Conservation (phyloP, 176 grass and related monocot genomes). For the Zoysia japonica region DNA sequence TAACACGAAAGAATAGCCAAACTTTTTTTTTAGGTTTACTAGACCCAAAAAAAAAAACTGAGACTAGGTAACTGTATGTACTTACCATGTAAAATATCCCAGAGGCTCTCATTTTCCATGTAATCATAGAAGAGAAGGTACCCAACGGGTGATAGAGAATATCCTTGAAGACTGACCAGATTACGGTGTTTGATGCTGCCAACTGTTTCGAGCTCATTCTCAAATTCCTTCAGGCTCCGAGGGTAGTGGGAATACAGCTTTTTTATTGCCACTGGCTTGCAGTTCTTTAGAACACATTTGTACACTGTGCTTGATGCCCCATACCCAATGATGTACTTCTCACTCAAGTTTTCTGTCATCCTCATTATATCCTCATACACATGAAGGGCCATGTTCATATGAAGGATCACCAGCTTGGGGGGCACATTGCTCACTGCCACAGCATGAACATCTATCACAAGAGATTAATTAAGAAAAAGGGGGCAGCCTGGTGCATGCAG, state of each 20-base stretch:
- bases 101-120: constrained; percentile 96
- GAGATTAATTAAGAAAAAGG: neutral
- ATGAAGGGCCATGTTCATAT: constrained; percentile 98
- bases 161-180: constrained; percentile 90
- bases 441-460: constrained; percentile 31
- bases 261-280: constrained; percentile 92
- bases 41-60: neutral
- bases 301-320: constrained; percentile 98
- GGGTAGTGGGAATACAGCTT: constrained; percentile 80
- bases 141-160: constrained; percentile 81
- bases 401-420: constrained; percentile 97
- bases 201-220: constrained; percentile 89
- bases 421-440: constrained; percentile 63
- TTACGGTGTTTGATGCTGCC: constrained; percentile 98
- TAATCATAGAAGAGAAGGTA: constrained; percentile 98
- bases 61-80: neutral
- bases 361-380: constrained; percentile 99
- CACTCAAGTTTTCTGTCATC: constrained; percentile 96
- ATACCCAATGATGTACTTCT: constrained; percentile 98
- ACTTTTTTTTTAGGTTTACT: constrained; percentile 1
- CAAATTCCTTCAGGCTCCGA: constrained; percentile 84
- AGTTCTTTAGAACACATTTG: constrained; percentile 93
- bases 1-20: neutral
- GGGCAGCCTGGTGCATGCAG: too few species aligned
- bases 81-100: constrained; percentile 98